A percentile compares a stretch with the other conserved stretches of the same genome.
These are phyloP conservation scores for Rauvolfia tetraphylla DNA, from an alignment of 257 asterid genomes.

Conservation along the genomic window DNA sequence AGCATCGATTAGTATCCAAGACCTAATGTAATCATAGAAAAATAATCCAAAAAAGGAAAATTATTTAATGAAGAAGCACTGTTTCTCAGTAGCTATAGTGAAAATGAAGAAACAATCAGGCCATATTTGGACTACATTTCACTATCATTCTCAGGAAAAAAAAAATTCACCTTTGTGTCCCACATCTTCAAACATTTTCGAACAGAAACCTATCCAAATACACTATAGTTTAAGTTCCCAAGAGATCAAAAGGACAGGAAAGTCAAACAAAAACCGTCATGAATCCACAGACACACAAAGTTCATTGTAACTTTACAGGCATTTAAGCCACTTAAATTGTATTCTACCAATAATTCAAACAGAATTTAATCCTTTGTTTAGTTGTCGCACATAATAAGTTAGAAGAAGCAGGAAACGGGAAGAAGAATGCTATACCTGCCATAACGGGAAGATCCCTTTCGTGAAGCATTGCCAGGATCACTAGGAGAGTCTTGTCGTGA, in stretches of 20 bases:
- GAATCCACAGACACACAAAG: background rate
- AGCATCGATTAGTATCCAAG: background rate
- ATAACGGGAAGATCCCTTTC: conserved; percentile 54
- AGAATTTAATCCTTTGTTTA: background rate
- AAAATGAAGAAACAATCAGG: background rate
- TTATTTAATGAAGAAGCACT: background rate
- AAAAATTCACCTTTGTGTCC: no score
- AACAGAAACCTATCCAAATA: no score
- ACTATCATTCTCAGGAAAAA: no score
- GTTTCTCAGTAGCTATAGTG: background rate
- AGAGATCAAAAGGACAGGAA: background rate
- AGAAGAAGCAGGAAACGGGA: background rate
- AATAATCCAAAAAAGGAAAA: background rate
- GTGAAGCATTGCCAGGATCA: conserved; percentile 28
- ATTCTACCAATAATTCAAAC: background rate
- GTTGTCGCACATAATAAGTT: background rate
- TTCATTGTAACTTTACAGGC: background rate
- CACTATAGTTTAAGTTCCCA: background rate
- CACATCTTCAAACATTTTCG: no score
- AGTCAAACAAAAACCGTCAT: background rate
- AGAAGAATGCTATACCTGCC: conserved; percentile 48
- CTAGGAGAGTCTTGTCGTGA: conserved; percentile 21
- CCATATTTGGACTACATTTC: no score
- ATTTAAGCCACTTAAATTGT: background rate
- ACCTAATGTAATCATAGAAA: background rate